Conservation (phyloP, 805 yeast genomes). For the Helenozyma rhizophorensis region DNA sequence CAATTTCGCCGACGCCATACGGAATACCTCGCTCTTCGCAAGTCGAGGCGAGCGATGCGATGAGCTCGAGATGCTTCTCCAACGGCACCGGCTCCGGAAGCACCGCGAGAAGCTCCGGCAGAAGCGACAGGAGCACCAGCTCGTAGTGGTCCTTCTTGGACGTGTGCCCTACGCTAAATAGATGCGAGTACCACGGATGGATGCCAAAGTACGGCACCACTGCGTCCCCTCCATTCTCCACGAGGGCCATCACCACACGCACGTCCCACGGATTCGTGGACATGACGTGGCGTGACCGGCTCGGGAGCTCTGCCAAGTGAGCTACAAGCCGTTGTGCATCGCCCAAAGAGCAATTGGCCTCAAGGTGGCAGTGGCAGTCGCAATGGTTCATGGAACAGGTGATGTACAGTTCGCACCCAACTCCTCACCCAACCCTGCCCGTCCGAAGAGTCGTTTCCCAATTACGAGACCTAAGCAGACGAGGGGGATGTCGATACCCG, state of each 20-base stretch:
- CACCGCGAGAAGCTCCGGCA: constrained; percentile 35
- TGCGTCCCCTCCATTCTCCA: constrained; percentile 7
- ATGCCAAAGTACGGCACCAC: constrained; percentile 59
- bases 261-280: constrained; percentile 35
- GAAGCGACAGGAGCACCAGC: constrained; percentile 41
- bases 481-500: no score
- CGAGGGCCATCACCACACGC: constrained; percentile 19
- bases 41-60: constrained; percentile 22
- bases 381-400: no score
- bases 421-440: no score
- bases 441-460: no score
- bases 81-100: constrained; percentile 63
- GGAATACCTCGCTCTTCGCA: constrained; percentile 5
- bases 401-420: no score
- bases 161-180: constrained; percentile 37
- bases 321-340: constrained; percentile 1
- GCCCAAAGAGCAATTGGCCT: constrained; percentile 9
- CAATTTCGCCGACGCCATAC: constrained; percentile 80
- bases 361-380: constrained; percentile 25
- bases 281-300: constrained; percentile 28
- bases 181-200: constrained; percentile 90
- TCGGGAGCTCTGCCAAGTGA: no score
- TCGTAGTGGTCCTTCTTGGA: constrained; percentile 54
- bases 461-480: no score
- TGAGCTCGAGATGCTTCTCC: constrained; percentile 23